These are phyloP conservation scores for Neurospora sp. DNA, from an alignment of 2,329 filamentous ascomycete genomes.

Conservation along the genomic window DNA sequence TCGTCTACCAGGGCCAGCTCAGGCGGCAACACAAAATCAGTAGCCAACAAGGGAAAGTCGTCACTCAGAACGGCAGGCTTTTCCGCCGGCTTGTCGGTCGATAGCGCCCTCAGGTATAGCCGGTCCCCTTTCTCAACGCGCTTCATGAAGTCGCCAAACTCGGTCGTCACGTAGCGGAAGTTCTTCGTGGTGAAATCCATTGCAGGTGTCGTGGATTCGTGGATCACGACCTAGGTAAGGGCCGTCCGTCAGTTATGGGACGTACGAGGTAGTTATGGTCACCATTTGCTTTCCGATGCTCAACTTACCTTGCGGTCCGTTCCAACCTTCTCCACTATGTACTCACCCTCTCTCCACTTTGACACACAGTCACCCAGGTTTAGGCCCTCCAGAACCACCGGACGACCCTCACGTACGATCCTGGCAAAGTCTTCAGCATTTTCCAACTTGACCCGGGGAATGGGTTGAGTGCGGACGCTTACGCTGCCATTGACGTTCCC, in stretches of 20 bases:
- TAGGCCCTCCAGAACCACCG: conserved; percentile 54
- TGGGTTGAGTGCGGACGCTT: conserved; percentile 16
- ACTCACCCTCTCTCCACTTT: conserved; percentile 54
- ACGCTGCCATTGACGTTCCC: neutral
- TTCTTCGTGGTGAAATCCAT: conserved; percentile 83
- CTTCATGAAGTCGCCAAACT: conserved; percentile 57
- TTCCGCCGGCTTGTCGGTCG: conserved; percentile 55
- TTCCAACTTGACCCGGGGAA: conserved; percentile 43
- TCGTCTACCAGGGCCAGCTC: conserved; percentile 47
- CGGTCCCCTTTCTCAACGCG: conserved; percentile 47
- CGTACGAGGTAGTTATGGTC: neutral
- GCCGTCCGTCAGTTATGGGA: neutral
- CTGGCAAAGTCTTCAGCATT: conserved; percentile 47
- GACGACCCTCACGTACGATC: conserved; percentile 47
- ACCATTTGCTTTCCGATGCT: neutral
- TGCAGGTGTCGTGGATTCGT: conserved; percentile 52
- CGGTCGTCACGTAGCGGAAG: conserved; percentile 62
- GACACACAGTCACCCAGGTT: conserved; percentile 57
- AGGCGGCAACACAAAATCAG: conserved; percentile 60
- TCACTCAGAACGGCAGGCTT: conserved; percentile 56
- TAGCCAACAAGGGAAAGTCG: conserved; percentile 61
- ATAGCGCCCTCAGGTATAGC: conserved; percentile 72
- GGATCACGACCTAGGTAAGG: conserved; percentile 53
- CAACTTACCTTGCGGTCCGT: conserved; percentile 44
- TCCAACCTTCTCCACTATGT: conserved; percentile 55